phyloP scores from a whole-genome alignment of 495 filamentous ascomycete species.

The Daldinia caldariorum region DNA sequence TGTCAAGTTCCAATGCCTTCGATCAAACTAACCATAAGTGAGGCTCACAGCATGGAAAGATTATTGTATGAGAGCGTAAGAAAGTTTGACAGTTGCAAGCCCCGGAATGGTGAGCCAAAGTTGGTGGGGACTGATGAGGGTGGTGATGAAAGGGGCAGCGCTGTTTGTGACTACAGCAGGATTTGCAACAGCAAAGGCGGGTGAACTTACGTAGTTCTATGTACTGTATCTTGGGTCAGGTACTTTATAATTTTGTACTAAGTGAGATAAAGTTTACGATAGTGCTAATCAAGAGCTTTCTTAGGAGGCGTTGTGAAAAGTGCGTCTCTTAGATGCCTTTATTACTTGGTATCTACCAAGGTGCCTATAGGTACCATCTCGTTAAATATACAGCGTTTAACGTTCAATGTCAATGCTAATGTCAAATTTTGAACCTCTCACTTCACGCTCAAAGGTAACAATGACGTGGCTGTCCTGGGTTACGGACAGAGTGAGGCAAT shows the following conservation, averaged over 20 bases:
- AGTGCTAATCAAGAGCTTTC: not conserved
- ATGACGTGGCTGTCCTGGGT: too few species aligned
- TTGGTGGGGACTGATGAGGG: not conserved
- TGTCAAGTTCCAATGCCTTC: not conserved
- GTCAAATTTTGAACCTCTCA: too few species aligned
- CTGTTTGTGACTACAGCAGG: not conserved
- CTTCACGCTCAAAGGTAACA: too few species aligned
- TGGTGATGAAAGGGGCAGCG: not conserved
- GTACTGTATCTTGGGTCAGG: too few species aligned
- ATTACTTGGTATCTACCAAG: too few species aligned
- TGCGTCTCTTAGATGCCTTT: too few species aligned
- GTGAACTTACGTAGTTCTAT: too few species aligned
- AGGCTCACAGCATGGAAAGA: not conserved
- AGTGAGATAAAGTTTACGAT: not conserved
- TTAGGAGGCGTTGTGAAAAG: not conserved
- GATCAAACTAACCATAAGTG: not conserved
- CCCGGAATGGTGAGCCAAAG: not conserved
- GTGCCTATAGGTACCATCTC: too few species aligned
- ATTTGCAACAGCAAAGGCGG: not conserved
- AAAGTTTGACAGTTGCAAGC: not conserved
- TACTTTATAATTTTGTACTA: too few species aligned
- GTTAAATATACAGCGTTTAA: too few species aligned
- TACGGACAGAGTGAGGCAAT: too few species aligned
- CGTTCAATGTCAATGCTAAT: too few species aligned
- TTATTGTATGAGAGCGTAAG: not conserved